Conservation (phyloP, 148 eudicot species). For the Polygonum maritimum region DNA sequence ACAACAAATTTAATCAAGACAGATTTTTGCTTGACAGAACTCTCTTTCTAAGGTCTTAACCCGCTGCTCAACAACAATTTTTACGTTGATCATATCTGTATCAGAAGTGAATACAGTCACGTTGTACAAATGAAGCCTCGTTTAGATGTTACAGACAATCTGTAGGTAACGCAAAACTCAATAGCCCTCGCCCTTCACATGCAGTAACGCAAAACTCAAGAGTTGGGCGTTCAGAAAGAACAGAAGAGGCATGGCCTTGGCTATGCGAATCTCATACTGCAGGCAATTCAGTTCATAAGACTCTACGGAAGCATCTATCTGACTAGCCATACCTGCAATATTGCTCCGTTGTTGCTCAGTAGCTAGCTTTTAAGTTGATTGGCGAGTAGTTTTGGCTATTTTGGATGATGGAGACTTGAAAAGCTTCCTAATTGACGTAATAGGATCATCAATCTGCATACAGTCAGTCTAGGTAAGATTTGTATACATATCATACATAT, state of each 20-base stretch:
- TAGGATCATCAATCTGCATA: conserved; percentile 85
- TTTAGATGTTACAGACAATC: background rate
- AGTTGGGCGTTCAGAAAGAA: background rate
- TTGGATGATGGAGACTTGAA: conserved; percentile 61
- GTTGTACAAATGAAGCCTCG: background rate
- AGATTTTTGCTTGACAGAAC: background rate
- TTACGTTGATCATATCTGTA: background rate
- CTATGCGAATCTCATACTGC: background rate
- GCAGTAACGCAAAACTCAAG: background rate
- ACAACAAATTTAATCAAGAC: too few species aligned
- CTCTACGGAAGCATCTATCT: background rate
- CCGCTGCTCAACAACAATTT: background rate
- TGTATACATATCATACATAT: background rate
- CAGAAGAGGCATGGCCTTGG: background rate
- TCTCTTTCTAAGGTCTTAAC: background rate
- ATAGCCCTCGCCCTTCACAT: background rate
- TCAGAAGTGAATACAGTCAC: background rate
- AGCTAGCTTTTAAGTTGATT: conserved; percentile 22
- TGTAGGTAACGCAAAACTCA: background rate
- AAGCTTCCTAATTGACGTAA: conserved; percentile 59
- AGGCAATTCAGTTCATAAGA: background rate
- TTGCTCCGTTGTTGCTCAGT: too few species aligned
- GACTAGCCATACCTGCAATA: background rate
- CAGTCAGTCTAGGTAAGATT: background rate
- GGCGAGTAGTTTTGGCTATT: conserved; percentile 33